Conservation (phyloP, 805 yeast species). For the Saccharomyces eubayanus region DNA sequence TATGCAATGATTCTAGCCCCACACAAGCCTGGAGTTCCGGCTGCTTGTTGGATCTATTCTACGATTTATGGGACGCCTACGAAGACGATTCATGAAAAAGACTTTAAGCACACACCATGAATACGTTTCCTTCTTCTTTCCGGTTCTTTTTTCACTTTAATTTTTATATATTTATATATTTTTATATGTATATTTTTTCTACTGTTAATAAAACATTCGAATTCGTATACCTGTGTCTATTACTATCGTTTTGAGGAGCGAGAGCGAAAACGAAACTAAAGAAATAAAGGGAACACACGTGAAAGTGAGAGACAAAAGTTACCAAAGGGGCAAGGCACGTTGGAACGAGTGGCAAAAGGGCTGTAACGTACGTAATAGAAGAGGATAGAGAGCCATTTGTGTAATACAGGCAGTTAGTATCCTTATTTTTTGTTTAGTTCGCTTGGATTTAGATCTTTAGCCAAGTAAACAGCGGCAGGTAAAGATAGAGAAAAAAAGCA, state of each 20-base stretch:
- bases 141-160: background rate
- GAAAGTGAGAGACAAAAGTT: background rate
- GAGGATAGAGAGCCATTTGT: background rate
- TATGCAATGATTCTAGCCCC: slow-evolving; percentile 83
- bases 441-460: background rate
- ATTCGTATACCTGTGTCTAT: background rate
- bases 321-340: background rate
- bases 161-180: background rate
- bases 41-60: slow-evolving; percentile 71
- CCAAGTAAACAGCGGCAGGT: background rate
- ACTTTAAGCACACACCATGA: background rate
- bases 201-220: background rate
- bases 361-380: background rate
- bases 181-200: background rate
- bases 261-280: background rate
- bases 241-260: background rate
- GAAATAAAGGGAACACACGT: background rate
- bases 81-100: slow-evolving; percentile 1
- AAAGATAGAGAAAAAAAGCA: background rate
- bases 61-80: slow-evolving; percentile 44
- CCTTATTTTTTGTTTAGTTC: background rate
- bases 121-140: background rate
- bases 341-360: background rate
- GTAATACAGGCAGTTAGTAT: background rate
- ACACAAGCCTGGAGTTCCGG: slow-evolving; percentile 96